Base-by-base conservation (phyloP, 306 rosid genomes). In the Luffa aegyptiaca region DNA sequence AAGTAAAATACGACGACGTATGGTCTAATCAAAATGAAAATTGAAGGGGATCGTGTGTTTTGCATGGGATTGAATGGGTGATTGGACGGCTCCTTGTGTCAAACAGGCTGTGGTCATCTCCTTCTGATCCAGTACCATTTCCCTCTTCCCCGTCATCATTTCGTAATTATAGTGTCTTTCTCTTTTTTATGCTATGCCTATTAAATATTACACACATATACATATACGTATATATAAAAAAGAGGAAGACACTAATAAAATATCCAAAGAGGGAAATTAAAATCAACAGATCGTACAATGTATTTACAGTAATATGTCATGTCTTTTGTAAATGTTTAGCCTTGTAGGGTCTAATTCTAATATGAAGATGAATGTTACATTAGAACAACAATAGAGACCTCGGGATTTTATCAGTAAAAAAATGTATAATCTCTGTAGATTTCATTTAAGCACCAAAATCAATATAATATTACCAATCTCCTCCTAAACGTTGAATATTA, bases 71-170 rank as follows among this genome's bases (percentile, higher is more conserved):
- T 69, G 13, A 69, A 69, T 66, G 9, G 78, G 12, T 74, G 78
- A 74, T 74, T 74, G 78, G 78, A 49, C 78, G 78, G 21, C 3
- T 73, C 78, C 8, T 73, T 48, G 8, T 21, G 77, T 72, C 58
- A 72, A 72, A 6, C 77, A 73, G 61, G 21, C 77, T 73, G 13
- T 74, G 78, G 62, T 74, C 61, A 51, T 74, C 78, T 74, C 78
- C 17, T 13, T 73, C 59, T 73, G 77, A 49, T 64, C 12, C 41
- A 31, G 13, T 72, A 72, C 77, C 21, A 26, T 13, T 41, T 6
- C 42, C 44, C 37, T 8, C 53, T 48, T 6, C 20, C 11, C 76
- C 78, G n/a, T 74, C 77, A 74, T 74, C 78, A 74, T 74, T 51
- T 17, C 78, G 17, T 74, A 74, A 74, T 74, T 74, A 51, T 74